Evolutionary conservation across 495 filamentous ascomycete species (phyloP).

Genomic region (Aspergillus incahuasiensis): DNA sequence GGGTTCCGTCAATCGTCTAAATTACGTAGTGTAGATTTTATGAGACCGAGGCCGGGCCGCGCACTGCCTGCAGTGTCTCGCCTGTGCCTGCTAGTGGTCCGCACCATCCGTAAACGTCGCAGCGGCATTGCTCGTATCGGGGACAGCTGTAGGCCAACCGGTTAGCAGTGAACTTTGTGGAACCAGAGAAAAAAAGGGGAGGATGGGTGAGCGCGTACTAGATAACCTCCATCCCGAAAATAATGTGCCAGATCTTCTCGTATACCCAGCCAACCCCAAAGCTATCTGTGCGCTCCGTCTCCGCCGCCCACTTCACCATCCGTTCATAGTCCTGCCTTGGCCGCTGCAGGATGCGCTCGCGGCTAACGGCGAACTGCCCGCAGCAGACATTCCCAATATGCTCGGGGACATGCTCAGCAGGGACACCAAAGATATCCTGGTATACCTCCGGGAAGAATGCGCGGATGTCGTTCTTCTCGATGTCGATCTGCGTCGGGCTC

Average conservation of each 20-base stretch:
- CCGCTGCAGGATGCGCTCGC: constrained; percentile 37
- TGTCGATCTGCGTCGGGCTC: constrained; percentile 28
- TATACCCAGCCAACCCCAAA: constrained; percentile 41
- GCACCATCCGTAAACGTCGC: constrained; percentile 41
- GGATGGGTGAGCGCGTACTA: constrained; percentile 22
- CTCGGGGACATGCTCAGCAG: constrained; percentile 27
- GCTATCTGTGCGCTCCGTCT: constrained; percentile 30
- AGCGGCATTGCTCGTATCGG: constrained; percentile 39
- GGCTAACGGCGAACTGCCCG: constrained; percentile 46
- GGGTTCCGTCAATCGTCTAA: constrained; percentile 4
- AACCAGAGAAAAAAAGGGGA: too few relatives aligned
- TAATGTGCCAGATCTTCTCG: constrained; percentile 41
- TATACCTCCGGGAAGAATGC: constrained; percentile 33
- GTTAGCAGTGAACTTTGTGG: neutral
- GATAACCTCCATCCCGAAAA: constrained; percentile 37
- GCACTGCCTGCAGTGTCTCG: constrained; percentile 28
- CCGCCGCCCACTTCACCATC: constrained; percentile 38
- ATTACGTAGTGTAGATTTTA: constrained; percentile 3
- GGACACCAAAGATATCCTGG: constrained; percentile 27
- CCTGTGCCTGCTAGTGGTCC: constrained; percentile 32
- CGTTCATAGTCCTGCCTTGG: constrained; percentile 38
- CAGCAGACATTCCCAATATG: constrained; percentile 45
- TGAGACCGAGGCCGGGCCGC: constrained; percentile 1
- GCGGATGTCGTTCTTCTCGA: constrained; percentile 33
- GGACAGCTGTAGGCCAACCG: constrained; percentile 28